Base-by-base conservation (phyloP, 139 green algal species). In the Penium margaritaceum region DNA sequence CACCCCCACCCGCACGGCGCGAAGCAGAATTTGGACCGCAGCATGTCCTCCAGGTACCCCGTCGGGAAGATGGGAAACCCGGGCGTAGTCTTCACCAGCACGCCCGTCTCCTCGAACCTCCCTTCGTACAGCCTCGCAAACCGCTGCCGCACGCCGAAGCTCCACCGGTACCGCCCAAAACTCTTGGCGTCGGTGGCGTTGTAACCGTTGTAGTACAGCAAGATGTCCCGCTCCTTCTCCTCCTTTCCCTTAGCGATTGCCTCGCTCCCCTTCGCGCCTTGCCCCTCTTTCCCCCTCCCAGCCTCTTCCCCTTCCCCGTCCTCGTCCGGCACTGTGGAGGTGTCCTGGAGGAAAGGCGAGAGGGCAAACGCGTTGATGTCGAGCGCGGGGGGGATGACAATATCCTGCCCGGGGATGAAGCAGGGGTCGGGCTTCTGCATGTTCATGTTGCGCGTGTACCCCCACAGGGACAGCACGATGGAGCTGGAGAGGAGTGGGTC, bases 91-190 rank as follows among this genome's bases (percentile, higher is more conserved):
- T 33, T n/a, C 3, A 43, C 4, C 30, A 19, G 3, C 21, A 47
- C 43, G 29, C 41, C 39, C 2, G 76, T 51, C 32, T 64, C 67
- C 36, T 33, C 32, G 7, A 65, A 9, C 0, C 32, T 63, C 5
- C 67, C 65, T 0, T 64, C 34, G 38, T 66, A 83, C 17, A 84
- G 51, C 19, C 4, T 7, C 54, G 81, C 58, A 47, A 85, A 27
- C 19, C 36, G 19, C 70, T 84, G 78, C 17, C 82, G 77, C 21
- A 84, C 29, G 27, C 82, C 78, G 35, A 70, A 53, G 47, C 74
- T 83, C 61, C 27, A 69, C 61, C 5, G 5, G 32, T 39, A 69
- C 5, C 27, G 61, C 61, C 61, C 61, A 36, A 69, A 29, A 5
- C 5, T 30, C 27, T 29, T 5, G 5, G 61, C 17, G 9, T 46